Percentiles rank a stretch among this genome's conserved stretches.
These are phyloP conservation scores for Malassezia sp. DNA, from an alignment of 1,284 basidiomycete species.

Conservation along the genomic window DNA sequence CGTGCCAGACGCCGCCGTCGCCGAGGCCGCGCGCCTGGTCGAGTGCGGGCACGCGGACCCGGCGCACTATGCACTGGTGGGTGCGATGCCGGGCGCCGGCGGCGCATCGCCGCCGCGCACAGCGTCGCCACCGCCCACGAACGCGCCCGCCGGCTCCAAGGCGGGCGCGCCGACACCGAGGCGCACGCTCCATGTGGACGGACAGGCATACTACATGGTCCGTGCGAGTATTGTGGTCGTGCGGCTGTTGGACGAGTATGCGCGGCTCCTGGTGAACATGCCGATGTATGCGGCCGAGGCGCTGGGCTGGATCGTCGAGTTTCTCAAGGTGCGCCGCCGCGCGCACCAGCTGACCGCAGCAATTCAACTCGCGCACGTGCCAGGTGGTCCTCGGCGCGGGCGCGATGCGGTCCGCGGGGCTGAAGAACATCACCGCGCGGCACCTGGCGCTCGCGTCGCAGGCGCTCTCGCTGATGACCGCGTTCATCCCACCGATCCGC, in stretches of 20 bases:
- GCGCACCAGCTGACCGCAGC: too few species aligned
- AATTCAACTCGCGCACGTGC: constrained; percentile 93
- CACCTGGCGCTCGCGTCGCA: constrained; percentile 88
- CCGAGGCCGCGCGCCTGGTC: constrained; percentile 62
- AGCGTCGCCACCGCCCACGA: too few species aligned
- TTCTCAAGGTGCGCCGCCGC: too few species aligned
- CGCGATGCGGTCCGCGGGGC: constrained; percentile 89
- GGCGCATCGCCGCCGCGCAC: neutral
- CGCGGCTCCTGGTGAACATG: constrained; percentile 76
- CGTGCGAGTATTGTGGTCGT: constrained; percentile 67
- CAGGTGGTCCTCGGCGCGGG: constrained; percentile 95
- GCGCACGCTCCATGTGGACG: constrained; percentile 73
- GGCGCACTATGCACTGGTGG: constrained; percentile 49
- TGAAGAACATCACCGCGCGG: constrained; percentile 97
- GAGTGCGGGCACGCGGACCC: constrained; percentile 73
- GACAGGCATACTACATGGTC: constrained; percentile 56
- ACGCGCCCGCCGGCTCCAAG: neutral
- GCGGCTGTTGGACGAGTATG: constrained; percentile 68
- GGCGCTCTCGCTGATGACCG: constrained; percentile 81
- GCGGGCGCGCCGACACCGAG: neutral
- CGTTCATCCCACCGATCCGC: constrained; percentile 89
- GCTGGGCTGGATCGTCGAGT: constrained; percentile 86
- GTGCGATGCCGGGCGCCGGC: neutral
- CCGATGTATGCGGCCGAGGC: constrained; percentile 80
- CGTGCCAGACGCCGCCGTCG: constrained; percentile 59